phyloP scores from a whole-genome alignment of 169 alveolate species.

The Amoebophrya sp. region DNA sequence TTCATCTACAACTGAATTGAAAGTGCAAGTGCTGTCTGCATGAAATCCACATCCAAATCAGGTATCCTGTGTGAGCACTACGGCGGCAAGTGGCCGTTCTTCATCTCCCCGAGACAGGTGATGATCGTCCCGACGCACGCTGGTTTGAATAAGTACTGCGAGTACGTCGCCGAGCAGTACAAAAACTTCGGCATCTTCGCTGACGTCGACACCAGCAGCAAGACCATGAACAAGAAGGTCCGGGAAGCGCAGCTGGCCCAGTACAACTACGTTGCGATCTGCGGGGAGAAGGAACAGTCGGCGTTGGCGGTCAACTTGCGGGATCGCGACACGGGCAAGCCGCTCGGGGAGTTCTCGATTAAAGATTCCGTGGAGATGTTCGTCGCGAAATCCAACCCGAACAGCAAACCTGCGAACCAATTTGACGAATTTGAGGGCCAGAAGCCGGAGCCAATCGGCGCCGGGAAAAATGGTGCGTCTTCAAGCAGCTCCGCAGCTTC shows the following conservation, averaged over 20 bases:
- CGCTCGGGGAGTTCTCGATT: not conserved
- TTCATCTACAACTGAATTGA: conserved; percentile 64
- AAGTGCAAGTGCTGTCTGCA: conserved; percentile 60
- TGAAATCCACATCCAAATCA: no score
- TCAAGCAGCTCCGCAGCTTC: not conserved
- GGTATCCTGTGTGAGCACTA: conserved; percentile 90
- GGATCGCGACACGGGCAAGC: conserved; percentile 59
- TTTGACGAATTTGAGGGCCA: not conserved
- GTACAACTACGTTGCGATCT: conserved; percentile 87
- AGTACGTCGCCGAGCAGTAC: conserved; percentile 61
- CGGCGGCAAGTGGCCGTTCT: conserved; percentile 98
- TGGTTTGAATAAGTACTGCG: conserved; percentile 78
- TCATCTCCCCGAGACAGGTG: conserved; percentile 97
- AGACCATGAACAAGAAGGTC: conserved; percentile 89
- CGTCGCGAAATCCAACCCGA: not conserved
- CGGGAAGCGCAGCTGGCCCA: conserved; percentile 90
- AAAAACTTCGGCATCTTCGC: conserved; percentile 52
- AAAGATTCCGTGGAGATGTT: conserved; percentile 22
- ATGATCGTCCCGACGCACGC: conserved; percentile 87
- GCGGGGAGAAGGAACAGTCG: conserved; percentile 92
- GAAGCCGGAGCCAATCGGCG: not conserved
- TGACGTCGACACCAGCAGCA: conserved; percentile 70
- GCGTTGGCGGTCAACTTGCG: conserved; percentile 72
- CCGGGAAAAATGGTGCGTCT: no score
- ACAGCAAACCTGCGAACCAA: not conserved